phyloP scores from a whole-genome alignment of 129 eudicot genomes.

The carrot (Daucus carota) region DH1_v3.0 NC_030382.2:42711501-42712000 shows the following conservation, averaged over 20 bases:
- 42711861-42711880: slow-evolving; percentile 21
- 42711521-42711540: slow-evolving; percentile 12
- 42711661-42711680: slow-evolving; percentile 19
- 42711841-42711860: slow-evolving; percentile 21
- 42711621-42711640: slow-evolving; percentile 6
- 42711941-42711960: slow-evolving; percentile 16
- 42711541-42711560: slow-evolving; percentile 26
- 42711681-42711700: slow-evolving; percentile 21
- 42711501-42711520: slow-evolving; percentile 15
- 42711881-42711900: slow-evolving; percentile 21
- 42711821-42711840: slow-evolving; percentile 34
- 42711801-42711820: neutral
- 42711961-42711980: slow-evolving; percentile 5
- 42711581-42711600: neutral
- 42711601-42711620: slow-evolving; percentile 12
- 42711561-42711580: slow-evolving; percentile 16
- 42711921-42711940: slow-evolving; percentile 21
- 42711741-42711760: neutral
- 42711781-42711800: neutral
- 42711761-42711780: neutral
- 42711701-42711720: slow-evolving; percentile 27
- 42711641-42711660: slow-evolving; percentile 16
- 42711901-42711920: slow-evolving; percentile 25
- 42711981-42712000: slow-evolving; percentile 8
- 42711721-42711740: neutral